phyloP scores from a whole-genome alignment of 2,329 filamentous ascomycete genomes.

The Clonostachys rhizophaga region DNA sequence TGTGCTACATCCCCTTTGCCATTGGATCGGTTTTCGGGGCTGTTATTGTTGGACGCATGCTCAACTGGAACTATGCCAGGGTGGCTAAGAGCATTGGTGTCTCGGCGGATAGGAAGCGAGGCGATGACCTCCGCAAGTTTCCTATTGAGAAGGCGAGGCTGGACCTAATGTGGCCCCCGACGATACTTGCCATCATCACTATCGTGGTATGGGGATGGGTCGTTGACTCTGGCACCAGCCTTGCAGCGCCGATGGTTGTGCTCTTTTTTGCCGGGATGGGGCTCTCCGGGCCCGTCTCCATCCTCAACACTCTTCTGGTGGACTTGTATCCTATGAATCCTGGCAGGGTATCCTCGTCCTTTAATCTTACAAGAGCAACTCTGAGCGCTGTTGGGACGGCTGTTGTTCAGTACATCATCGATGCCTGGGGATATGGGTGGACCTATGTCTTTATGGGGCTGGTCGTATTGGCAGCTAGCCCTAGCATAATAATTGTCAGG shows the following conservation, averaged over 20 bases:
- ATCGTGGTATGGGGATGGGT: slow-evolving; percentile 37
- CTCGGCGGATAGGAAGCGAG: slow-evolving; percentile 37
- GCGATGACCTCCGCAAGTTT: slow-evolving; percentile 23
- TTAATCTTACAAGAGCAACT: slow-evolving; percentile 31
- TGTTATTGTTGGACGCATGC: slow-evolving; percentile 36
- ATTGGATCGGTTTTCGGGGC: slow-evolving; percentile 26
- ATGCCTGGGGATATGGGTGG: slow-evolving; percentile 31
- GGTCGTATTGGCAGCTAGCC: slow-evolving; percentile 17
- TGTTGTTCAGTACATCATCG: slow-evolving; percentile 31
- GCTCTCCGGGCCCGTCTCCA: slow-evolving; percentile 31
- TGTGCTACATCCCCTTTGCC: slow-evolving; percentile 65
- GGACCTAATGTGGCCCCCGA: slow-evolving; percentile 26
- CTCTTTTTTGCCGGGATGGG: slow-evolving; percentile 28
- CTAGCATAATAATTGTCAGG: slow-evolving; percentile 17
- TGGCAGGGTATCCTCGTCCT: slow-evolving; percentile 32
- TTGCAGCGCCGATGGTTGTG: slow-evolving; percentile 33
- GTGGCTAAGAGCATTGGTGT: slow-evolving; percentile 45
- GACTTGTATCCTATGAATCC: slow-evolving; percentile 35
- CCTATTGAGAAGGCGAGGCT: slow-evolving; percentile 28
- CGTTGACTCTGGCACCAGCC: slow-evolving; percentile 24
- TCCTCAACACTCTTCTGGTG: slow-evolving; percentile 32
- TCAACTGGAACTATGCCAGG: slow-evolving; percentile 58
- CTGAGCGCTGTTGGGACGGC: slow-evolving; percentile 32
- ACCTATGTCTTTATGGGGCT: slow-evolving; percentile 26
- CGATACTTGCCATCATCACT: slow-evolving; percentile 35